A percentile compares a stretch with the other conserved stretches of the same genome.
phyloP scores from a whole-genome alignment of 2,329 filamentous ascomycete species.

The Aspergillus brasiliensis region DNA sequence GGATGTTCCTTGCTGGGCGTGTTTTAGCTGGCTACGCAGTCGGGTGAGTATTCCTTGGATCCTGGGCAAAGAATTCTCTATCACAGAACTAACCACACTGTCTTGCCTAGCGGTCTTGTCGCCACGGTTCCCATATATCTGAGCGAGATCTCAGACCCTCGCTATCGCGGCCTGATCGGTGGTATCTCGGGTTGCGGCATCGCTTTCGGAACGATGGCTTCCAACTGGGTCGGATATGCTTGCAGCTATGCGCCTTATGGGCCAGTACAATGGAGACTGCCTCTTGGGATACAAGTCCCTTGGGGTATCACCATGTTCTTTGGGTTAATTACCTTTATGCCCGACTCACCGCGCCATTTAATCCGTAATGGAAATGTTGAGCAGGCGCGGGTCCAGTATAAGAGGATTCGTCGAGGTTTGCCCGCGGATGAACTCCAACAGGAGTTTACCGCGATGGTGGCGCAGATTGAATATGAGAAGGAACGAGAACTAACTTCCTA shows the following conservation, averaged over 20 bases:
- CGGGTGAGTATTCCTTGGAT: slow-evolving; percentile 35
- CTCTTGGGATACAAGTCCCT: slow-evolving; percentile 58
- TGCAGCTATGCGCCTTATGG: slow-evolving; percentile 58
- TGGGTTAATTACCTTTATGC: slow-evolving; percentile 60
- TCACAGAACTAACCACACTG: background rate
- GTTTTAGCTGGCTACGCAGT: slow-evolving; percentile 51
- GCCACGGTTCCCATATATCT: slow-evolving; percentile 60
- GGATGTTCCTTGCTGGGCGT: slow-evolving; percentile 57
- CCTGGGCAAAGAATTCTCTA: background rate
- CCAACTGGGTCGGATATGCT: slow-evolving; percentile 61
- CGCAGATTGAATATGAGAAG: slow-evolving; percentile 61
- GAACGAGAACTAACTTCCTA: slow-evolving; percentile 57
- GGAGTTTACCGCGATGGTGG: slow-evolving; percentile 58
- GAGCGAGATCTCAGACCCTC: slow-evolving; percentile 55
- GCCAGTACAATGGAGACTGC: slow-evolving; percentile 57
- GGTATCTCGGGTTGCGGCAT: slow-evolving; percentile 59
- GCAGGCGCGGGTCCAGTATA: slow-evolving; percentile 52
- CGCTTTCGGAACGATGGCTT: slow-evolving; percentile 58
- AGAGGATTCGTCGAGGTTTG: slow-evolving; percentile 52
- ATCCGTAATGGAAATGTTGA: slow-evolving; percentile 54
- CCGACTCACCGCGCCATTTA: slow-evolving; percentile 57
- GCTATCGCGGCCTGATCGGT: slow-evolving; percentile 55
- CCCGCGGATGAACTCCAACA: slow-evolving; percentile 48
- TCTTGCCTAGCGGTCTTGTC: slow-evolving; percentile 45
- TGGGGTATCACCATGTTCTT: slow-evolving; percentile 58